phyloP scores from a whole-genome alignment of 2,329 filamentous ascomycete genomes.

The Thielaviopsis ethacetica region DNA sequence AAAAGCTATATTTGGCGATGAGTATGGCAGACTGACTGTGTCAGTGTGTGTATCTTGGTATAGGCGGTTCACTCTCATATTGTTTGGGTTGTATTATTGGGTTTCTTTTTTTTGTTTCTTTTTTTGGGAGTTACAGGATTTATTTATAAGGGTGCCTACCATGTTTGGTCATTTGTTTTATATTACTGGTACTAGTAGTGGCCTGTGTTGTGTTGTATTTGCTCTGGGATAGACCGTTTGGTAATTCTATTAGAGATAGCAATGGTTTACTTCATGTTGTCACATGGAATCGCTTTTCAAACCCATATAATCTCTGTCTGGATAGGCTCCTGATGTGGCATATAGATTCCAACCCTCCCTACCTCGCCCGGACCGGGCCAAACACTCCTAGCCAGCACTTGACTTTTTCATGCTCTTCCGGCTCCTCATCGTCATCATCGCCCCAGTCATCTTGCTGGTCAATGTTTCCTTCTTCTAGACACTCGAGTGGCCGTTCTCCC shows the following conservation, averaged over 20 bases:
- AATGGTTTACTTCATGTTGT: neutral
- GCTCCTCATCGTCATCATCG: constrained; percentile 23
- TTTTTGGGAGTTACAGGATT: neutral
- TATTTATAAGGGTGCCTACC: neutral
- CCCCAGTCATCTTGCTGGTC: constrained; percentile 61
- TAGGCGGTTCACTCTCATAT: neutral
- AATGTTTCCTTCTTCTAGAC: constrained; percentile 44
- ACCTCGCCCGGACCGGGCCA: constrained; percentile 12
- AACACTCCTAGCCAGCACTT: constrained; percentile 57
- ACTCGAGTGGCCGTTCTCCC: constrained; percentile 26
- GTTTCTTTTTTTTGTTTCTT: neutral
- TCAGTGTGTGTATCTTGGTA: neutral
- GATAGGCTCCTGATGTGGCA: neutral
- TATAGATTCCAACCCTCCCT: neutral
- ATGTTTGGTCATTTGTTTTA: neutral
- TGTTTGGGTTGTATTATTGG: neutral
- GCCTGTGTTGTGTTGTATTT: neutral
- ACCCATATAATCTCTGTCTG: no score
- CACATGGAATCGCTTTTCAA: neutral
- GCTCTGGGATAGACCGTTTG: neutral
- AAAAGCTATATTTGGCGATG: neutral
- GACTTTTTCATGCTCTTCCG: constrained; percentile 23
- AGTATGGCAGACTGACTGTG: neutral
- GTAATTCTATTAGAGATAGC: neutral
- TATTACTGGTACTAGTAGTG: constrained; percentile 4